These are phyloP conservation scores for Spiraea crenata DNA, from an alignment of 331 rosid species.

Conservation along the genomic window DNA sequence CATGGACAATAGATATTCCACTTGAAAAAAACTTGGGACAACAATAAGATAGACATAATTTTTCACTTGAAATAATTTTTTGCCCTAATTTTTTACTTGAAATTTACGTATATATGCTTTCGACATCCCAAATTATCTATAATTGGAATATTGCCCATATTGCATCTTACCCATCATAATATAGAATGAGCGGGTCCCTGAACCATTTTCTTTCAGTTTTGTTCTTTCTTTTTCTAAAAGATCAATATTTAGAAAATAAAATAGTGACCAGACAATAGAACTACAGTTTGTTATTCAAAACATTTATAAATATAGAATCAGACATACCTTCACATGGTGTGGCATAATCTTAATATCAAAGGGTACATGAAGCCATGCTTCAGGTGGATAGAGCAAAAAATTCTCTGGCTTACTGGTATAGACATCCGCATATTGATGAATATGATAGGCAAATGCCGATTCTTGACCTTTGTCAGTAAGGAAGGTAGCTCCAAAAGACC, in stretches of 20 bases:
- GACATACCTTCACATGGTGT: conserved; percentile 85
- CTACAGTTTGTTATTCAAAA: neutral
- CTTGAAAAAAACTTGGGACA: neutral
- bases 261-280: neutral
- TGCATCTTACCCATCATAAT: neutral
- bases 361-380: conserved; percentile 94
- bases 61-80: too few relatives aligned
- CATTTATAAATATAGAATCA: neutral
- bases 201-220: neutral
- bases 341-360: conserved; percentile 94
- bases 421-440: conserved; percentile 96
- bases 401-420: conserved; percentile 98
- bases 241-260: neutral
- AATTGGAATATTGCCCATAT: too few relatives aligned
- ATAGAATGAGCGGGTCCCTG: neutral
- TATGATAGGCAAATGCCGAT: conserved; percentile 91
- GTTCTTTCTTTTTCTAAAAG: neutral
- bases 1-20: neutral
- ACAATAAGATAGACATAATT: too few relatives aligned
- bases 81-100: too few relatives aligned
- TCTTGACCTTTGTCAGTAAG: conserved; percentile 85
- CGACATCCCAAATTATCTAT: too few relatives aligned
- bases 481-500: conserved; percentile 88
- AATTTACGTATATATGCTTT: too few relatives aligned
- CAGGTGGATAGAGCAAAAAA: conserved; percentile 75